Evolutionary conservation across 257 asterid species (phyloP).

Genomic region (Scutellaria galericulata): DNA sequence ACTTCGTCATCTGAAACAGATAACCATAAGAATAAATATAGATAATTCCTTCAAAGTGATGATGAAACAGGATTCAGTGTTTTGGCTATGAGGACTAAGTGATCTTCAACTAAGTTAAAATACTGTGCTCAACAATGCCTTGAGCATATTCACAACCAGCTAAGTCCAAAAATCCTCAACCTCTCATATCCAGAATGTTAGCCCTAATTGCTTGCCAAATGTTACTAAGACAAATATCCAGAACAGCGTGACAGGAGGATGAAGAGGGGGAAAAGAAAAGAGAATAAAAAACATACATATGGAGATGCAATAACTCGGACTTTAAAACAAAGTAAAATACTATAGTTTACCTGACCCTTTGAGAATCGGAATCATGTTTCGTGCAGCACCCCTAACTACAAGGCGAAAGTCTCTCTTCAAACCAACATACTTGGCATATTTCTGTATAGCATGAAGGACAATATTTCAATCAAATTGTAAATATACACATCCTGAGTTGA

Average conservation of each 20-base stretch:
- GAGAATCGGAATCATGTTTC: slow-evolving; percentile 90
- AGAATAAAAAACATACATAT: background rate
- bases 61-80: slow-evolving; percentile 24
- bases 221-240: slow-evolving; percentile 15
- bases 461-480: slow-evolving; percentile 15
- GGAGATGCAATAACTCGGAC: background rate
- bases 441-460: slow-evolving; percentile 52
- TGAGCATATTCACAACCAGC: slow-evolving; percentile 21
- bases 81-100: slow-evolving; percentile 12
- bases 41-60: slow-evolving; percentile 11
- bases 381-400: slow-evolving; percentile 97
- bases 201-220: slow-evolving; percentile 2
- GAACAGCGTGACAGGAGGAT: slow-evolving; percentile 22
- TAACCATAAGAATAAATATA: slow-evolving; percentile 15
- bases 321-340: background rate
- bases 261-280: slow-evolving; percentile 15
- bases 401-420: slow-evolving; percentile 94
- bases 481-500: slow-evolving; percentile 27
- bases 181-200: slow-evolving; percentile 11
- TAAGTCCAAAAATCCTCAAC: slow-evolving; percentile 11
- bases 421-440: slow-evolving; percentile 93
- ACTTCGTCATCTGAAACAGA: slow-evolving; percentile 82
- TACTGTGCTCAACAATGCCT: slow-evolving; percentile 24
- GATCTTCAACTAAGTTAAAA: slow-evolving; percentile 3
- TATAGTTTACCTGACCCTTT: slow-evolving; percentile 76